Percentiles rank a stretch among this genome's conserved stretches.
Conservation (phyloP, 2,329 filamentous ascomycete species). For the Pestalotiopsis sp. region DNA sequence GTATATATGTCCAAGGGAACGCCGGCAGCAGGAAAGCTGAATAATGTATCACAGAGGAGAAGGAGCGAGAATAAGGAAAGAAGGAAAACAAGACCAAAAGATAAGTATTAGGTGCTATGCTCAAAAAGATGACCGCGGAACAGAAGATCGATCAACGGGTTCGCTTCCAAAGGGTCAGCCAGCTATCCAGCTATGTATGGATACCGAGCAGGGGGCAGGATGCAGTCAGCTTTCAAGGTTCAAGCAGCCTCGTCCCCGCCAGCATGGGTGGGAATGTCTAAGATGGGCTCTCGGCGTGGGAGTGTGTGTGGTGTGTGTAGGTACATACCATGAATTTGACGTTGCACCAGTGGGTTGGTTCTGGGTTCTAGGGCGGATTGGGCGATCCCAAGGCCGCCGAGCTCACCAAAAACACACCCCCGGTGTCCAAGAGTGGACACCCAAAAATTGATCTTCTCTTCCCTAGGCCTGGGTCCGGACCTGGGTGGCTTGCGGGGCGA, state of each 20-base stretch:
- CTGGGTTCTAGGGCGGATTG: neutral
- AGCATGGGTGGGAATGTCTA: constrained; percentile 1
- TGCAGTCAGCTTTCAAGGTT: constrained; percentile 9
- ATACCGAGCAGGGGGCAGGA: neutral
- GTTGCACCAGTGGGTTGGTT: constrained; percentile 12
- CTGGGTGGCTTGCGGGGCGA: no score
- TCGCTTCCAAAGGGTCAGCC: neutral
- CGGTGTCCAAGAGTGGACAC: neutral
- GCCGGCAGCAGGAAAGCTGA: neutral
- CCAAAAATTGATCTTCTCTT: neutral
- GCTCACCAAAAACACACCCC: no score
- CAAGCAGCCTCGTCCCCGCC: constrained; percentile 9
- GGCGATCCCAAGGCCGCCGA: neutral
- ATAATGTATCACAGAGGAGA: neutral
- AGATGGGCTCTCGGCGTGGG: neutral
- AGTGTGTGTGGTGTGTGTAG: no score
- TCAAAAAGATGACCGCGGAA: neutral
- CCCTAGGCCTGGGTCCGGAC: no score
- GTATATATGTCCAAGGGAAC: neutral
- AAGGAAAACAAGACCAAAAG: neutral
- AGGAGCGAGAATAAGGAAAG: neutral
- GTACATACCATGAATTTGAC: neutral
- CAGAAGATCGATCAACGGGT: neutral
- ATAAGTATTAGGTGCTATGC: neutral
- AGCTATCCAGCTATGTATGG: neutral